Percentiles rank a stretch among this genome's conserved stretches.
phyloP scores from a whole-genome alignment of 2,329 filamentous ascomycete species.

The Penicillium sp. region DNA sequence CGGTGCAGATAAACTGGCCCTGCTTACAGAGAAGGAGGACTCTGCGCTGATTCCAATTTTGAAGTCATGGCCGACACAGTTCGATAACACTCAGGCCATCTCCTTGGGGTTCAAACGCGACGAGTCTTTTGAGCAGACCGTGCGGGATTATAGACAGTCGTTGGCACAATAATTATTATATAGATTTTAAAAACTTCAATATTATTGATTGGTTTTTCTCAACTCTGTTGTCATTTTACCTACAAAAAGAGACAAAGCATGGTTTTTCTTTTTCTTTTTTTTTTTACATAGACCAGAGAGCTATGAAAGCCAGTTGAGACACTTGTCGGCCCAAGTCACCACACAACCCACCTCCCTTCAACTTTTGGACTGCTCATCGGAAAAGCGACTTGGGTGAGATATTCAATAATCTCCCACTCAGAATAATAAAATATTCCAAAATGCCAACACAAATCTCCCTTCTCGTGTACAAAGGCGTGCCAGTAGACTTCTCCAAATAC shows the following conservation, averaged over 20 bases:
- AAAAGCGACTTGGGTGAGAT: background rate
- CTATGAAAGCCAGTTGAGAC: background rate
- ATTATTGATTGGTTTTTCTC: background rate
- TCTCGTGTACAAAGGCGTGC: constrained; percentile 30
- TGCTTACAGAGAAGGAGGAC: constrained; percentile 55
- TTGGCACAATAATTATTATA: constrained; percentile 15
- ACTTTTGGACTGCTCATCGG: background rate
- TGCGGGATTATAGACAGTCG: constrained; percentile 55
- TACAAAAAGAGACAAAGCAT: background rate
- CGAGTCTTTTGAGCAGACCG: constrained; percentile 54
- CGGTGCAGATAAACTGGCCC: constrained; percentile 52
- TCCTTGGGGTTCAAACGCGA: constrained; percentile 55
- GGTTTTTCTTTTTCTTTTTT: no score
- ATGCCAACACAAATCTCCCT: constrained; percentile 28
- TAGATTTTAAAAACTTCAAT: background rate
- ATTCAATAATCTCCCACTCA: background rate
- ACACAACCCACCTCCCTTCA: background rate
- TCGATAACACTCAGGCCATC: constrained; percentile 54
- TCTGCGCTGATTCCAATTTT: constrained; percentile 54
- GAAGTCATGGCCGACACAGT: constrained; percentile 57
- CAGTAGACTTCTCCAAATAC: constrained; percentile 33
- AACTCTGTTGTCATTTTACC: background rate
- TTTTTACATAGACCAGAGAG: background rate
- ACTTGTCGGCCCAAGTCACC: background rate
- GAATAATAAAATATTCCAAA: background rate